Percentiles rank a stretch among this genome's conserved stretches.
Conservation (phyloP, 148 eudicot species). For the Diospyros lotus region DNA sequence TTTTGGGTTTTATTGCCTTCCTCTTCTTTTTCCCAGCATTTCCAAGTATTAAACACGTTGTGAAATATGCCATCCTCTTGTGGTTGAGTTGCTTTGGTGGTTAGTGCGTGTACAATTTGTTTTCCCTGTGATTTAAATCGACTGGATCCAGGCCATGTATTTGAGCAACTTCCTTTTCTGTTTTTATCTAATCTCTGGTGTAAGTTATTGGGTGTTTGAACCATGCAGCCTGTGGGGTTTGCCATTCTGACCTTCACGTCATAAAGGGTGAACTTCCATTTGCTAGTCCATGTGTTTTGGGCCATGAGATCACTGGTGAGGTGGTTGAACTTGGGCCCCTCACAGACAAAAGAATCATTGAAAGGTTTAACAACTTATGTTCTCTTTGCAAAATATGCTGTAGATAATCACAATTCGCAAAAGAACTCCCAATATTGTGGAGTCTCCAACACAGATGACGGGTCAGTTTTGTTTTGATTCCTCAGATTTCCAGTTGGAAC, state of each 20-base stretch:
- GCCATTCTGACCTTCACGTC: slow-evolving; percentile 98
- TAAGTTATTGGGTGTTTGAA: slow-evolving; percentile 11
- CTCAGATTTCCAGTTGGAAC: slow-evolving; percentile 86
- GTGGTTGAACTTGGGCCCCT: slow-evolving; percentile 93
- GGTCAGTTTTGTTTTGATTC: slow-evolving; percentile 19
- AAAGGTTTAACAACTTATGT: slow-evolving; percentile 46
- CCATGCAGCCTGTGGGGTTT: slow-evolving; percentile 93
- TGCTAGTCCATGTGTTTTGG: slow-evolving; percentile 88
- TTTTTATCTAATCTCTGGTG: slow-evolving; percentile 6
- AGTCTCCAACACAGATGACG: slow-evolving; percentile 10
- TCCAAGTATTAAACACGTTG: slow-evolving; percentile 1
- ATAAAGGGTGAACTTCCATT: slow-evolving; percentile 96
- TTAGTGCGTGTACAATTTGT: background rate
- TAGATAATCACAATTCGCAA: background rate
- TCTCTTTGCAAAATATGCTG: background rate
- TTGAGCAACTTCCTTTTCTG: background rate
- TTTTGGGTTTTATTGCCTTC: background rate
- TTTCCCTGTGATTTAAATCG: background rate
- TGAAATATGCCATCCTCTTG: no score
- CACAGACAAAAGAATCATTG: slow-evolving; percentile 53
- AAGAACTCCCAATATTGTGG: slow-evolving; percentile 5
- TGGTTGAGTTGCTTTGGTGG: no score
- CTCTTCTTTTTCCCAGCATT: background rate
- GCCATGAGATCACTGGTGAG: slow-evolving; percentile 99
- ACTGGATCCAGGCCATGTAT: background rate